These are phyloP conservation scores for Psidium guajava DNA, from an alignment of 345 rosid genomes.

Conservation along the genomic window DNA sequence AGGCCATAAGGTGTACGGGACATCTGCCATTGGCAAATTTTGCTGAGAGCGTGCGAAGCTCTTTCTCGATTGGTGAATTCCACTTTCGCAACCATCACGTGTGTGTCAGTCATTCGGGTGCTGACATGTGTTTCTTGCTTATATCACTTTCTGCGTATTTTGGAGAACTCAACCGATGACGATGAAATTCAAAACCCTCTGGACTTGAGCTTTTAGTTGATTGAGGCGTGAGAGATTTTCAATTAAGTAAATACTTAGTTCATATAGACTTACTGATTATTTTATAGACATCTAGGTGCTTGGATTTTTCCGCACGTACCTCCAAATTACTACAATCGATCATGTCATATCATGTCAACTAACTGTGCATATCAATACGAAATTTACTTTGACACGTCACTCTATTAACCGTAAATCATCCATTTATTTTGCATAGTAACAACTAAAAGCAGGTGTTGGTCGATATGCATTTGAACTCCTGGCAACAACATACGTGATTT, in stretches of 20 bases:
- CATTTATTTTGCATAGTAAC: neutral
- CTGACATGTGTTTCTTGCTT: neutral
- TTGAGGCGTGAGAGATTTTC: neutral
- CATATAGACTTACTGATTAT: neutral
- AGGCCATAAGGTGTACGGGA: neutral
- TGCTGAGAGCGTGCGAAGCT: neutral
- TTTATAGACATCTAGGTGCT: neutral
- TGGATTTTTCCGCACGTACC: neutral
- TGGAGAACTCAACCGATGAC: neutral
- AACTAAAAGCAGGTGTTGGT: neutral
- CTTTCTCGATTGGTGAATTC: neutral
- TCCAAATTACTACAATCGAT: neutral
- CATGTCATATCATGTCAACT: accelerated
- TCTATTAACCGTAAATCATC: neutral
- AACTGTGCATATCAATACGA: neutral
- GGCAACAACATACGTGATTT: neutral
- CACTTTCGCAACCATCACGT: neutral
- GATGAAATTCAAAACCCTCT: neutral
- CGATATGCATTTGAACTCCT: neutral
- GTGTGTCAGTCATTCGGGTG: neutral
- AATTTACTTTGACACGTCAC: neutral
- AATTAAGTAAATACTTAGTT: neutral
- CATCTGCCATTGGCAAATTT: neutral
- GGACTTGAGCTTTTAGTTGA: neutral
- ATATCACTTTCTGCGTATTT: neutral